Conservation (phyloP, 805 yeast species). For the Hanseniaspora mollemarum region DNA sequence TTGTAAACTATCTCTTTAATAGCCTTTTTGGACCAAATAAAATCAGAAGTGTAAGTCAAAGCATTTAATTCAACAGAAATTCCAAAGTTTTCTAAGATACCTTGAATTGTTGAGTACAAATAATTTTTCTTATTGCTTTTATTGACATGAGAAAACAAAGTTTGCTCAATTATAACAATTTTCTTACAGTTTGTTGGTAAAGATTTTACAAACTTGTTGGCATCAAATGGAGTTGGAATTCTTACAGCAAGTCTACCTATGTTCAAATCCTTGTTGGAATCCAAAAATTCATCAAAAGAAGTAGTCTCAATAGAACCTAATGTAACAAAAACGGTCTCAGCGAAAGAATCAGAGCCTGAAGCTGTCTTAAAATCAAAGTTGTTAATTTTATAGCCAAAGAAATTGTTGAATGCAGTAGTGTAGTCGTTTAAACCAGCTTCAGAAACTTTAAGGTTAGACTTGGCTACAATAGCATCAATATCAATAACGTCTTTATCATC, state of each 20-base stretch:
- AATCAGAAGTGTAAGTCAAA: constrained; percentile 40
- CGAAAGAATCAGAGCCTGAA: constrained; percentile 43
- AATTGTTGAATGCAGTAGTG: constrained; percentile 16
- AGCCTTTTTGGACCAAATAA: constrained; percentile 47
- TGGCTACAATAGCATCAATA: constrained; percentile 16
- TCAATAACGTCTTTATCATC: background rate
- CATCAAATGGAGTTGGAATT: constrained; percentile 70
- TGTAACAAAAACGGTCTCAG: constrained; percentile 70
- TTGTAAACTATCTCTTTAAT: constrained; percentile 39
- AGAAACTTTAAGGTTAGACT: constrained; percentile 20
- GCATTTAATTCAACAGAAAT: constrained; percentile 38
- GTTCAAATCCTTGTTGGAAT: constrained; percentile 30
- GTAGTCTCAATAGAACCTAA: constrained; percentile 62
- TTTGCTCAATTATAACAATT: constrained; percentile 59
- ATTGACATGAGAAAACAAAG: constrained; percentile 18
- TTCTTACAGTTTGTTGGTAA: constrained; percentile 50
- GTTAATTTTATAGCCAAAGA: constrained; percentile 1
- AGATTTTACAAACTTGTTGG: constrained; percentile 43
- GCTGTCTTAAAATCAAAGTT: constrained; percentile 9
- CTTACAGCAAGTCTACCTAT: constrained; percentile 62
- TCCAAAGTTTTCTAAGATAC: constrained; percentile 23
- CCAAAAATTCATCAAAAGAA: constrained; percentile 34
- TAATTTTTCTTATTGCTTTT: constrained; percentile 8
- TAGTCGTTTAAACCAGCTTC: constrained; percentile 18
- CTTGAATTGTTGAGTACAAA: constrained; percentile 16